Evolutionary conservation across 1,284 basidiomycete species (phyloP).

Genomic region (Erythrobasidium hasegawianum): DNA sequence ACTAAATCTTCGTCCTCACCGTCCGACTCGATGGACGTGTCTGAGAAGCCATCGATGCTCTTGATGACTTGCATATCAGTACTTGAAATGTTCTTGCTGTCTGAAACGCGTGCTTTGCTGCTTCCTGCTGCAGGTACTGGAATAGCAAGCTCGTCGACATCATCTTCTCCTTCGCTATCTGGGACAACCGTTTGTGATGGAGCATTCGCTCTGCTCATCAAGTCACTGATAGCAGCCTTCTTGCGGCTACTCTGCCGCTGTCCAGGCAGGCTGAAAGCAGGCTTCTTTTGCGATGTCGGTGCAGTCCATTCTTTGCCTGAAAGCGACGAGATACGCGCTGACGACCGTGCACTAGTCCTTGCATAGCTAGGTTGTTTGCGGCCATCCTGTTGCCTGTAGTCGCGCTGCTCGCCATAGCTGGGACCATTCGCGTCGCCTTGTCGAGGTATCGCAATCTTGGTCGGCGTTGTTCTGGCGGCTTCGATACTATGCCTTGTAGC

Average conservation of each 20-base stretch:
- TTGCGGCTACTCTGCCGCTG: constrained; percentile 11
- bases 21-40: too few relatives aligned
- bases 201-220: constrained; percentile 1
- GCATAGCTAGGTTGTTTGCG: too few relatives aligned
- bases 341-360: too few relatives aligned
- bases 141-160: too few relatives aligned
- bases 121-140: too few relatives aligned
- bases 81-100: neutral
- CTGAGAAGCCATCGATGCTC: neutral
- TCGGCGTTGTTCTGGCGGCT: neutral
- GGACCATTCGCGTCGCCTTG: neutral
- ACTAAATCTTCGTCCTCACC: too few relatives aligned
- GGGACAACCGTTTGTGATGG: neutral
- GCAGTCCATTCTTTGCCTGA: neutral
- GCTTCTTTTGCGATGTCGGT: constrained; percentile 13
- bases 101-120: too few relatives aligned
- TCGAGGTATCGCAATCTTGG: constrained; percentile 2
- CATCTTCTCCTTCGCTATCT: too few relatives aligned
- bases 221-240: constrained; percentile 4
- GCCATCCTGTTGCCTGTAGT: neutral
- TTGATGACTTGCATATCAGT: neutral
- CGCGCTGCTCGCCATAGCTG: neutral
- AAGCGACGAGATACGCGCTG: too few relatives aligned
- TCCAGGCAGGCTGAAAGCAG: constrained; percentile 19
- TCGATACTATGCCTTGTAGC: neutral